Percentiles rank a stretch among this genome's conserved stretches.
phyloP scores from a whole-genome alignment of 1,284 basidiomycete species.

The Singerocomus inundabilis region DNA sequence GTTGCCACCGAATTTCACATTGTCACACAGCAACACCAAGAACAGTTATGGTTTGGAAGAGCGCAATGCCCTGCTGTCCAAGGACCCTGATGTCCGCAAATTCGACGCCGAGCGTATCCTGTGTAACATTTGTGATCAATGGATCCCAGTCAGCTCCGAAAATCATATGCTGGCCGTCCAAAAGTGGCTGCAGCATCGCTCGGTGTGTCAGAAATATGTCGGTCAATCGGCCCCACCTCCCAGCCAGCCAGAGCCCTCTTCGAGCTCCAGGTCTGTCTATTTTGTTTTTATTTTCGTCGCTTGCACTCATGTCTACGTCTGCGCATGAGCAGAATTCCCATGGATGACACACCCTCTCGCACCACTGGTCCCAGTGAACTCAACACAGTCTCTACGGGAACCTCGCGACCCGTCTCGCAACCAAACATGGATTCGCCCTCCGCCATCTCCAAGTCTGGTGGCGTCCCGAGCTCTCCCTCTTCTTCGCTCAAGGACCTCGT shows the following conservation, averaged over 20 bases:
- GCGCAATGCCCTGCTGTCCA: constrained; percentile 52
- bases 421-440: constrained; percentile 11
- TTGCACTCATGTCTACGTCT: neutral
- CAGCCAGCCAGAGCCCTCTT: constrained; percentile 24
- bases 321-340: constrained; percentile 12
- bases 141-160: constrained; percentile 54
- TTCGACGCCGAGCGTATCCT: constrained; percentile 68
- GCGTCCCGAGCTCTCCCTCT: constrained; percentile 31
- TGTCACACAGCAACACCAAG: constrained; percentile 39
- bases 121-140: constrained; percentile 64
- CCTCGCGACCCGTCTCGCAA: constrained; percentile 14
- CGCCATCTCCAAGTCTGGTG: constrained; percentile 13
- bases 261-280: constrained; percentile 25
- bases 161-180: constrained; percentile 54
- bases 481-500: constrained; percentile 51
- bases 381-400: neutral
- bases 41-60: constrained; percentile 58
- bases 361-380: constrained; percentile 16
- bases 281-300: no score
- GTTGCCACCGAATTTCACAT: constrained; percentile 13
- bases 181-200: constrained; percentile 52
- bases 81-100: constrained; percentile 65
- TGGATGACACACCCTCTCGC: constrained; percentile 13
- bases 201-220: constrained; percentile 41
- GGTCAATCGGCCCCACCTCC: constrained; percentile 8